phyloP scores from a whole-genome alignment of 345 rosid species.

The Eucalyptus melliodora region DNA sequence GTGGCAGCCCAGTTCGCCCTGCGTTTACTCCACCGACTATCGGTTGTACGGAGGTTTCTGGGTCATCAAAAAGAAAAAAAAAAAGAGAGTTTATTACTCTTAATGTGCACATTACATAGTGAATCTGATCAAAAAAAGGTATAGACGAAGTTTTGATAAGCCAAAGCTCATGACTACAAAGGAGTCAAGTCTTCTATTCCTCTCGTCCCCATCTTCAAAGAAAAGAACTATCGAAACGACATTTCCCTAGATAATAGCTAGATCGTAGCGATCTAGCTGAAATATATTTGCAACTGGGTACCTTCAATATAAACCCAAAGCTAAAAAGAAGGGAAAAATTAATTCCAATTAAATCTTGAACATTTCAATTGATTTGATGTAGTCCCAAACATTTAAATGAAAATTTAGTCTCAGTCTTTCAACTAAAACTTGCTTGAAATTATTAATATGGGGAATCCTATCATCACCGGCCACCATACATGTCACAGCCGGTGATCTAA shows the following conservation, averaged over 20 bases:
- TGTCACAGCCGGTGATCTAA: neutral
- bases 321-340: neutral
- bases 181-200: neutral
- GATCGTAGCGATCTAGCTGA: no score
- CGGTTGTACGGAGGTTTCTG: no score
- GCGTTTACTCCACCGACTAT: rapidly evolving
- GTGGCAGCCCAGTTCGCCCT: no score
- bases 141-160: neutral
- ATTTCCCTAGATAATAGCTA: no score
- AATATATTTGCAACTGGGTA: neutral
- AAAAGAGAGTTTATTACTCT: neutral
- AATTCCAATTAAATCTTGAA: neutral
- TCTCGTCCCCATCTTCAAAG: no score
- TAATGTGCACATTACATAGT: neutral
- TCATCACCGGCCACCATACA: rapidly evolving
- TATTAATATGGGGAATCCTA: neutral
- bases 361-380: neutral
- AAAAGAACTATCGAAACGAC: no score
- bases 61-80: no score
- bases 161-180: no score
- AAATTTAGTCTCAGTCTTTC: neutral
- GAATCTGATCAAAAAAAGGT: neutral
- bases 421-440: neutral
- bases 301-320: neutral
- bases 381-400: neutral